phyloP scores from a whole-genome alignment of 2,329 filamentous ascomycete genomes.

The Aspergillus ruber region DNA sequence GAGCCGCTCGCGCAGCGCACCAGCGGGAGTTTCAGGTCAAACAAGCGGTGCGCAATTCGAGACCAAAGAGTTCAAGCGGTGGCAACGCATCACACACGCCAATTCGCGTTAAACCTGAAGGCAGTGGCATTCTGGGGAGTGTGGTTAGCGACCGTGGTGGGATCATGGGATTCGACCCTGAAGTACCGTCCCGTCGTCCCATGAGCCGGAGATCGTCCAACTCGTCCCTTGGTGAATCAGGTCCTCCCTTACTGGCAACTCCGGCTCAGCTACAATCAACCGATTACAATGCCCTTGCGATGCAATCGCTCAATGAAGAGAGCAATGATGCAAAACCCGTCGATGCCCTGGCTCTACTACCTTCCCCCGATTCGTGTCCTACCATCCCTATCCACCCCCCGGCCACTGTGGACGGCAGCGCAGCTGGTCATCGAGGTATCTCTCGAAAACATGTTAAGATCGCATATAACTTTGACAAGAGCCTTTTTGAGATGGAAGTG shows the following conservation, averaged over 20 bases:
- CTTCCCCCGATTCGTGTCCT: constrained; percentile 48
- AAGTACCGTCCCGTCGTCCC: constrained; percentile 35
- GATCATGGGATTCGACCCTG: constrained; percentile 46
- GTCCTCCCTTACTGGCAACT: constrained; percentile 28
- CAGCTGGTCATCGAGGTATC: constrained; percentile 51
- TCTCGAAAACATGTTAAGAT: constrained; percentile 58
- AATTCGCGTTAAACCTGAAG: constrained; percentile 40
- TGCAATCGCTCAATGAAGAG: constrained; percentile 33
- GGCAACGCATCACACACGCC: constrained; percentile 40
- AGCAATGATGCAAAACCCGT: constrained; percentile 35
- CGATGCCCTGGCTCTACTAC: constrained; percentile 42
- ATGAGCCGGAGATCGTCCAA: constrained; percentile 45
- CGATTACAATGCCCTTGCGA: constrained; percentile 43
- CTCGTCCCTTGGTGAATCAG: constrained; percentile 39
- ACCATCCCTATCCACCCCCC: constrained; percentile 57
- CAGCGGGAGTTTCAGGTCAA: constrained; percentile 38
- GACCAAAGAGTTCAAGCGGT: constrained; percentile 42
- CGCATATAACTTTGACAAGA: constrained; percentile 52
- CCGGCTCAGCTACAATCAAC: constrained; percentile 33
- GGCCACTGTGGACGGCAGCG: constrained; percentile 37
- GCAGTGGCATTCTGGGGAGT: constrained; percentile 41
- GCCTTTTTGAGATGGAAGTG: constrained; percentile 53
- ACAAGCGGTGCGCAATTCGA: constrained; percentile 33
- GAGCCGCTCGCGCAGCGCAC: constrained; percentile 43
- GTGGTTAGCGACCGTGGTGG: constrained; percentile 52